These are phyloP conservation scores for Talaromyces nanjingensis DNA, from an alignment of 495 filamentous ascomycete species.

Conservation along the genomic window DNA sequence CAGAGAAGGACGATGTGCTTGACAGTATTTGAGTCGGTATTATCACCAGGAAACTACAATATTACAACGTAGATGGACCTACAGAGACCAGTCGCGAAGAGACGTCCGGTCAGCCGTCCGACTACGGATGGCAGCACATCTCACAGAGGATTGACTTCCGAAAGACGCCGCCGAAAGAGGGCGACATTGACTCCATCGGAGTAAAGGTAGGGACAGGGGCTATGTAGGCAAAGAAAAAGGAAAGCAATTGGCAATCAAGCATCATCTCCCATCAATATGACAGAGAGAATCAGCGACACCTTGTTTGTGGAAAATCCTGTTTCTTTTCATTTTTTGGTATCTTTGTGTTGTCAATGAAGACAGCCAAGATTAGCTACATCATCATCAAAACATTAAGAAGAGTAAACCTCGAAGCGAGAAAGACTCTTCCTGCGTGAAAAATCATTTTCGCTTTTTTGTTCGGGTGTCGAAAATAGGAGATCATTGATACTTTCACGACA, in stretches of 20 bases:
- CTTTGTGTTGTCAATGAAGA: constrained; percentile 24
- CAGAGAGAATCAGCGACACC: constrained; percentile 82
- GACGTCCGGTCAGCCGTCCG: neutral
- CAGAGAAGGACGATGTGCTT: constrained; percentile 27
- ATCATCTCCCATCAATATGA: constrained; percentile 47
- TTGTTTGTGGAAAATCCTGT: constrained; percentile 52
- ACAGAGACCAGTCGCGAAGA: neutral
- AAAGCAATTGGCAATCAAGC: constrained; percentile 78
- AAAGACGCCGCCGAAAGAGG: constrained; percentile 13
- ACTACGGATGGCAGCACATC: neutral
- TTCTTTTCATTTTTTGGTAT: constrained; percentile 42
- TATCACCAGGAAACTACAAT: neutral
- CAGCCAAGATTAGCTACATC: constrained; percentile 27
- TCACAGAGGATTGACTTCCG: neutral
- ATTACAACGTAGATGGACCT: neutral
- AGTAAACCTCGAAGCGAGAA: neutral
- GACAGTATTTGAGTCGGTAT: constrained; percentile 24
- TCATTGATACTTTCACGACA: constrained; percentile 11
- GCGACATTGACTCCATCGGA: constrained; percentile 13
- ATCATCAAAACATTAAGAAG: constrained; percentile 11
- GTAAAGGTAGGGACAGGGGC: neutral
- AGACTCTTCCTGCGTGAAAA: neutral
- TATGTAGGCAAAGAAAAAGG: constrained; percentile 2
- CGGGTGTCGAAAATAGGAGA: neutral
- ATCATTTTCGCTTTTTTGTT: neutral